Evolutionary conservation across 2,329 filamentous ascomycete species (phyloP).

Genomic region (Colletotrichum sp.): DNA sequence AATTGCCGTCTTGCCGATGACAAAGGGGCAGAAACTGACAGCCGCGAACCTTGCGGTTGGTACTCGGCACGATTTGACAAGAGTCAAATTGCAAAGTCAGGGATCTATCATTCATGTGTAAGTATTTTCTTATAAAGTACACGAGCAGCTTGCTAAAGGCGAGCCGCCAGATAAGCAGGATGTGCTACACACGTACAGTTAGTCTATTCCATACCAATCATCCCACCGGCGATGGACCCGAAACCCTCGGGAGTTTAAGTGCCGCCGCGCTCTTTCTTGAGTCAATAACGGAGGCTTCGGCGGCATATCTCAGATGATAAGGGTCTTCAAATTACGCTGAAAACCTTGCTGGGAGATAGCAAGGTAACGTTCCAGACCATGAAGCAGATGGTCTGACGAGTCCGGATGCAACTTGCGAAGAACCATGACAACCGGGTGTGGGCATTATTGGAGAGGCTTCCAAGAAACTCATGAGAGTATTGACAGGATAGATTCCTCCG

Average conservation of each 20-base stretch:
- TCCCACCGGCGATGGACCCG: background rate
- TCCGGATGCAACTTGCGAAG: background rate
- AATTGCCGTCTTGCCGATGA: background rate
- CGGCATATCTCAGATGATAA: background rate
- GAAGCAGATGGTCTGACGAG: background rate
- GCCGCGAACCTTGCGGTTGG: background rate
- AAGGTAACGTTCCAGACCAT: background rate
- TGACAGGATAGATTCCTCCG: rapidly evolving
- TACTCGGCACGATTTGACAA: background rate
- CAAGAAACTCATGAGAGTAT: background rate
- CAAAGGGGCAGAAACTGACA: background rate
- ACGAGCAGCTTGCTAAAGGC: background rate
- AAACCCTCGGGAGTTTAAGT: background rate
- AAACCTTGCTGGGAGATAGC: background rate
- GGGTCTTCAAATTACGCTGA: background rate
- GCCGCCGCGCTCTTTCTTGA: background rate
- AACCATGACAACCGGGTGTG: background rate
- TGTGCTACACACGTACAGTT: background rate
- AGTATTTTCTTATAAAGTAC: background rate
- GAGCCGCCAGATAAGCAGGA: background rate
- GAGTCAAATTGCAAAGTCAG: background rate
- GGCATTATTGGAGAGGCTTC: background rate
- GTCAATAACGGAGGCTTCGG: background rate
- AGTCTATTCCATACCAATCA: background rate
- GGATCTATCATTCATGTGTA: background rate